Percentiles rank a stretch among this genome's conserved stretches.
Conservation (phyloP, 345 rosid species). For the Cardamine chenopodiifolia region DNA sequence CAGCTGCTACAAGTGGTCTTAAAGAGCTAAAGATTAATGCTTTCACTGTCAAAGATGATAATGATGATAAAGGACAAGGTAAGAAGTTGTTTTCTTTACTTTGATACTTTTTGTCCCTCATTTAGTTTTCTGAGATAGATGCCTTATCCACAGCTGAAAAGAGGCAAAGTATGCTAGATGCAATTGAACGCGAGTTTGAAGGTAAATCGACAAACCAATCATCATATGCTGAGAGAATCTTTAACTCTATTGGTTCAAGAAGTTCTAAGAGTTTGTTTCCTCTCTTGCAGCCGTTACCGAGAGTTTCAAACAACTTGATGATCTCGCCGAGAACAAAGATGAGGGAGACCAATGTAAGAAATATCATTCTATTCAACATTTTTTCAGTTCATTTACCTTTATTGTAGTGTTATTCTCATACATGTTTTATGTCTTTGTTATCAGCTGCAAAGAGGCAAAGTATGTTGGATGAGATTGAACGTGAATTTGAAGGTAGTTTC, state of each 20-base stretch:
- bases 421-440: conserved; percentile 9
- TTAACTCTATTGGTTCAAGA: conserved; percentile 18
- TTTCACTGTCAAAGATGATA: conserved; percentile 31
- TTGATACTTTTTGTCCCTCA: not conserved
- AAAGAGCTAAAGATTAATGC: conserved; percentile 41
- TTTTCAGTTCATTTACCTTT: not conserved
- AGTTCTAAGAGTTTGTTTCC: not conserved
- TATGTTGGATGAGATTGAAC: conserved; percentile 45
- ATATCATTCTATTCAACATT: not conserved
- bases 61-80: conserved; percentile 32
- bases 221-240: conserved; percentile 1
- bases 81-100: conserved; percentile 12
- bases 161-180: conserved; percentile 41
- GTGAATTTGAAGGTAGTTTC: conserved; percentile 41
- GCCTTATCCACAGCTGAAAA: conserved; percentile 21
- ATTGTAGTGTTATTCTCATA: conserved; percentile 24
- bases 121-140: conserved; percentile 19
- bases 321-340: conserved; percentile 24
- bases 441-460: conserved; percentile 42
- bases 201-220: conserved; percentile 21
- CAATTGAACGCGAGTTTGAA: conserved; percentile 39
- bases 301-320: conserved; percentile 34
- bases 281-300: conserved; percentile 30
- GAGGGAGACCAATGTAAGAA: conserved; percentile 38
- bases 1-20: conserved; percentile 41